Base-by-base conservation (phyloP, 2,329 filamentous ascomycete genomes). In the Cladosporium sp. region DNA sequence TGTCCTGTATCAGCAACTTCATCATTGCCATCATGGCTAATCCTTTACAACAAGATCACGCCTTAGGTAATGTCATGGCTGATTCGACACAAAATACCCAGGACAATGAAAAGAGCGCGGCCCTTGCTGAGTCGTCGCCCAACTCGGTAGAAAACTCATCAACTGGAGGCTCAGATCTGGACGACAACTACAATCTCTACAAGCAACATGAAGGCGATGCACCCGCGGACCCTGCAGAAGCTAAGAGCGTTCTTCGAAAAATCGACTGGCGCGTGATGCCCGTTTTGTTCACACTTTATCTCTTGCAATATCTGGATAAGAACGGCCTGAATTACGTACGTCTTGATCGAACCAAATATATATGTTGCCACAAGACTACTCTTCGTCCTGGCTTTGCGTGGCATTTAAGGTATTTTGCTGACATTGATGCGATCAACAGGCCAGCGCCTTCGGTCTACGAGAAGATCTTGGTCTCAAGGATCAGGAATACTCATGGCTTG, bases 401-500 rank as follows among this genome's bases (percentile, higher is more conserved):
- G 22, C 9, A 4, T 18, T 6, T 29, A 8, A 22, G 11, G 27
- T 4, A 18, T 16, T n/a, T 27, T 11, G 22, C 43, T 46, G 15
- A 46, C 22, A n/a, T 38, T 6, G n/a, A 13, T 38, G 15, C n/a
- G 22, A 4, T 5, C 20, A 1, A 33, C 16, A 48, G 45, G 45
- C 75, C 7, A 72, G 70, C 50, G 71, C 72, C 0, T 78, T 73
- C 55, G 75, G 75, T 0, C 60, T 78, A 11, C 62, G 73, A 38
- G 55, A 67, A 7, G 72, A 38, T 13, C 45, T 38, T 2, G 20
- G 13, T 7, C n/a, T 38, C 16, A 33, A 32, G n/a, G 25, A 72
- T 9, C 68, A 77, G 51, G 67, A 79, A 47, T 80, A 78, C 56
- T 72, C 72, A 11, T 79, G 77, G 77, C 66, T 77, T 8, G 68